Percentiles rank a stretch among this genome's conserved stretches.
These are phyloP conservation scores for Alloteropsis semialata DNA, from an alignment of 176 grass and related monocot species.

Conservation along the genomic window DNA sequence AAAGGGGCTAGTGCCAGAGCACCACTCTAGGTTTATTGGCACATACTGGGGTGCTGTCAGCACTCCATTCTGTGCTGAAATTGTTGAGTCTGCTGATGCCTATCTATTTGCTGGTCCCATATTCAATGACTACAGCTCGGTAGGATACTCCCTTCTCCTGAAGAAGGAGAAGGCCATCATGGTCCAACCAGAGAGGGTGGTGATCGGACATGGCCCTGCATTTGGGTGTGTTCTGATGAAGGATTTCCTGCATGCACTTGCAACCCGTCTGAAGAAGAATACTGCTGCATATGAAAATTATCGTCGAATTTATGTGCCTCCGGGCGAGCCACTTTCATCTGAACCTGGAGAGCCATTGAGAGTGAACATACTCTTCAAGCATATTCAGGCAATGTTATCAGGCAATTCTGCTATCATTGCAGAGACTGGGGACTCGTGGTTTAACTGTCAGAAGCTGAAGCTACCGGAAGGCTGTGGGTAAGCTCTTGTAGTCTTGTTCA, in stretches of 20 bases:
- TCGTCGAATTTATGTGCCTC: slow-evolving; percentile 42
- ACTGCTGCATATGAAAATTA: slow-evolving; percentile 47
- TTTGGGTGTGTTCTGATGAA: slow-evolving; percentile 66
- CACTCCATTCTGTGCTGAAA: slow-evolving; percentile 53
- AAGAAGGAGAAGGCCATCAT: slow-evolving; percentile 60
- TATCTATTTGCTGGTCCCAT: slow-evolving; percentile 60
- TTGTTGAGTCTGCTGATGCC: slow-evolving; percentile 54
- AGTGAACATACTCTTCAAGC: slow-evolving; percentile 58
- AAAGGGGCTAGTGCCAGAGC: slow-evolving; percentile 55
- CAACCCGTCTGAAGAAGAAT: slow-evolving; percentile 41
- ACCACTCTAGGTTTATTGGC: slow-evolving; percentile 46
- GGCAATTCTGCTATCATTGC: slow-evolving; percentile 34
- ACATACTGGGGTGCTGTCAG: slow-evolving; percentile 66
- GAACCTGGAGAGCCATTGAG: slow-evolving; percentile 46
- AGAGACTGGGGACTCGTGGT: slow-evolving; percentile 70
- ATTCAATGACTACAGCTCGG: slow-evolving; percentile 64
- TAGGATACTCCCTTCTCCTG: slow-evolving; percentile 52
- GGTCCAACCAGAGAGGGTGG: slow-evolving; percentile 45
- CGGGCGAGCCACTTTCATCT: slow-evolving; percentile 29
- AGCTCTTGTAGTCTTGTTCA: slow-evolving; percentile 9
- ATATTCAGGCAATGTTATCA: slow-evolving; percentile 48
- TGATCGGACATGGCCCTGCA: slow-evolving; percentile 51
- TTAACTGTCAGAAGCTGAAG: slow-evolving; percentile 62
- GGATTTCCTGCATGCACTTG: slow-evolving; percentile 47
- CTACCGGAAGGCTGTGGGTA: slow-evolving; percentile 60